Evolutionary conservation across 495 filamentous ascomycete genomes (phyloP), one percentile per base, ranked within the genome.

Genomic region (Oleoguttula mirabilis): DNA sequence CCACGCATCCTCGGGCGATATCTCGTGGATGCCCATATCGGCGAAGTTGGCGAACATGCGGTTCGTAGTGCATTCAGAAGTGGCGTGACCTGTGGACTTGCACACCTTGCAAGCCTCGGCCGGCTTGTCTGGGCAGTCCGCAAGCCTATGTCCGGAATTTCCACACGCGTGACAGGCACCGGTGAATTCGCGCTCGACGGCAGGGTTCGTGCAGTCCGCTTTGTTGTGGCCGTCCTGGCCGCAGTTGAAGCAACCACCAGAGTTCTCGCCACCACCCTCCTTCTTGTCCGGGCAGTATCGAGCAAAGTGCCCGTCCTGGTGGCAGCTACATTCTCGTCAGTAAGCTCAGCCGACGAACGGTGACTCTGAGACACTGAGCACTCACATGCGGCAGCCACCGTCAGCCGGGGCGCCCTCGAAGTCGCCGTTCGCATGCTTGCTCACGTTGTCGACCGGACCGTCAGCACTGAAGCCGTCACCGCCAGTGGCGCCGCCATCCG

Each of bases 241-340:
- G 48, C 85, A 93, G 56, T 85, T 87, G 70, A 76, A 92, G 64
- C 84, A 93, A 23, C 66, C 71, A 19, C 66, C 67, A 23, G 51
- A 63, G 12, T 59, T 59, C n/a, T n/a, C n/a, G n/a, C n/a, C n/a
- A 10, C 11, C n/a, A 16, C 17, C 10, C 47, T 65, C 61, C 15
- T 65, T 62, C 38, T 64, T 66, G 23, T 72, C 61, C 1, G 69
- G 66, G 48, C 76, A 80, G 19, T 77, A 66, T 23, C 73, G 70
- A 28, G 73, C 68, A 47, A 76, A 71, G 47, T 81, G 77, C 17
- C 65, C 72, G 12, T 58, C 42, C 10, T 61, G 45, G 34, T 66
- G 59, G 47, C 76, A 80, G 51, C 75, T 80, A 36, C n/a, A 27
- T 16, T 3, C 2, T 31, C 41, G 32, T 55, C 33, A 55, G 41